Base-by-base conservation (phyloP, 2,329 filamentous ascomycete species). In the Peltaster fructicola region DNA sequence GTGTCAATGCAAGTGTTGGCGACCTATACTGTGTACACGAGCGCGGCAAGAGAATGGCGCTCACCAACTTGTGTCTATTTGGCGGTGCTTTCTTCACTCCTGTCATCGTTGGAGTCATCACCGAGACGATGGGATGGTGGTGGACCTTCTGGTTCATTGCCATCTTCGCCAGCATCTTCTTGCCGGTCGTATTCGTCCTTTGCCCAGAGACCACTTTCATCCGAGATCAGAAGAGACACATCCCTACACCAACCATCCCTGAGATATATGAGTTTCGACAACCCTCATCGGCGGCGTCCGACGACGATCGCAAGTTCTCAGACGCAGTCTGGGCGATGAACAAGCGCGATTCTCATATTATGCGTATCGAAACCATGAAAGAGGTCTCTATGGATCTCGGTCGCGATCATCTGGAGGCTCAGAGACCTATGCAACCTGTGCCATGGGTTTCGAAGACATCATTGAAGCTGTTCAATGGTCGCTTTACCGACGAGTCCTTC, bases 21-120 rank as follows among this genome's bases (percentile, higher is more conserved):
- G 82, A 92, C 47, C 46, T 92, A 26, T 92, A 82, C 49, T 84
- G 71, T 47, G 80, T 92, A 15, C 82, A 82, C 53, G 68, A 75
- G 48, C 49, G 64, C 25, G 81, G 82, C 14, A 66, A 74, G 35
- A 68, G 81, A 29, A 91, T 92, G 82, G 82, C 82, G 1, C 60
- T 88, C 27, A 62, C 61, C 2, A 76, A 73, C 39, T 58, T 75
- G 14, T 61, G 67, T 8, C 54, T 76, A 2, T 76, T 74, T 34
- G 71, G 71, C 2, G 69, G 69, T 5, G 64, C 68, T 1, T 76
- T 76, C 41, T 59, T 74, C 33, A 91, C 82, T 0, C 82, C 82
- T 0, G 78, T 91, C 9, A 51, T 91, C 10, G 80, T 82, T 3
- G 82, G 81, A 17, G 79, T 79, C 50, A 82, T 90, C 37, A 79